Evolutionary conservation across 257 asterid genomes (phyloP).

Genomic region (Perilla frutescens): DNA sequence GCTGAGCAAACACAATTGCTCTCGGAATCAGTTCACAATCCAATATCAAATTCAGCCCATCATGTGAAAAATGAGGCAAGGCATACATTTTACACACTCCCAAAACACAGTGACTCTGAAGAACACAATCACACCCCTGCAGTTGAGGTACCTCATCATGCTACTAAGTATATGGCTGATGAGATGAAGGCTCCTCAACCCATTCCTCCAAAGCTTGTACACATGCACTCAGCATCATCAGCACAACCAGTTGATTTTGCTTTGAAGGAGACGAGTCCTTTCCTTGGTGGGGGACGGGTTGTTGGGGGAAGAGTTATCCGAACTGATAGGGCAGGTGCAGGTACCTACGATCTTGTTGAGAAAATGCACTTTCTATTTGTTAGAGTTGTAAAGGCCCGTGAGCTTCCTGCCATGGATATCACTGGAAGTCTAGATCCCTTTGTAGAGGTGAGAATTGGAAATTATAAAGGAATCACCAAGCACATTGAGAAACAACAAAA

Average conservation of each 20-base stretch:
- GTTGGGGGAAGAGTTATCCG: constrained; percentile 88
- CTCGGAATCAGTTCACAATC: constrained; percentile 37
- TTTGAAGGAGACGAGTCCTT: constrained; percentile 89
- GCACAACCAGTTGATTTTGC: constrained; percentile 81
- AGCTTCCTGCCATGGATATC: constrained; percentile 82
- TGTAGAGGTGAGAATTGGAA: constrained; percentile 80
- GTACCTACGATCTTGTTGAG: constrained; percentile 91
- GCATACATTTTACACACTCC: constrained; percentile 83
- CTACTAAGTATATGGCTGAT: constrained; percentile 55
- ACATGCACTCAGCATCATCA: constrained; percentile 65
- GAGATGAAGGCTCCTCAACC: constrained; percentile 85
- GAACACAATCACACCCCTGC: constrained; percentile 48
- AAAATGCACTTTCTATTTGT: constrained; percentile 89
- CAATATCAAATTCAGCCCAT: constrained; percentile 32
- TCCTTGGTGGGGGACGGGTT: constrained; percentile 85
- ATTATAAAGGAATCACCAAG: constrained; percentile 83
- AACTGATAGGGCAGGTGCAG: constrained; percentile 54
- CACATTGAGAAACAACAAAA: constrained; percentile 79
- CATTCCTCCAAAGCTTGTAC: constrained; percentile 70
- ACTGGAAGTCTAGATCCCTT: constrained; percentile 89
- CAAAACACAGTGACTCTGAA: constrained; percentile 52
- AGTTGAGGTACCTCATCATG: constrained; percentile 47
- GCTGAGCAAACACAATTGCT: constrained; percentile 43
- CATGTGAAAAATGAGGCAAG: constrained; percentile 51
- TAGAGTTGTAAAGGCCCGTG: constrained; percentile 92